Evolutionary conservation across 2,329 filamentous ascomycete genomes (phyloP), one percentile per base, ranked within the genome.

Genomic region (Penicillium corylophilum): DNA sequence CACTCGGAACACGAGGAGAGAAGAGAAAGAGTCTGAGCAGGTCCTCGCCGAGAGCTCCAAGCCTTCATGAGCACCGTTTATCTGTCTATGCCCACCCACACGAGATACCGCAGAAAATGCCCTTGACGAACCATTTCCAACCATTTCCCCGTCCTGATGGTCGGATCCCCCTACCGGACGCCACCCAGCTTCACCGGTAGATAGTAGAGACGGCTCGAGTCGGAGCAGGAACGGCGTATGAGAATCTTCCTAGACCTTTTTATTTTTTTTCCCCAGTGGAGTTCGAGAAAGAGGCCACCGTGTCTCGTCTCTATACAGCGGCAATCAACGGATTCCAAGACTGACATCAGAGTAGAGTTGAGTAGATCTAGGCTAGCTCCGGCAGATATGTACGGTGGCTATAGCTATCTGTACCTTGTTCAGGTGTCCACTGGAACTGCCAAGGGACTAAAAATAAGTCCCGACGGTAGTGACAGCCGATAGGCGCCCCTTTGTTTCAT

Each of bases 31-130:
- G 35, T 23, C 42, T 44, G 50, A 44, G 33, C 39, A 24, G 23
- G 22, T 22, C n/a, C 39, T 56, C 49, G 54, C 54, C 46, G 48
- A 53, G 58, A 47, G 56, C 50, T 48, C 45, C 35, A 56, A 54
- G 54, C 57, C 55, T 55, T 52, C 48, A 61, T 52, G 54, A 61
- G 52, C 56, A 59, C 52, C 47, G 53, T 50, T 53, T 64, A 56
- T 68, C 61, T 58, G 46, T 66, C 67, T 60, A 66, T 67, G 65
- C 60, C 57, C 60, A 62, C 53, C 51, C 60, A 63, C 61, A 65
- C 62, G 64, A 70, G 67, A 70, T 70, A 69, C 67, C 66, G 67
- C 65, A 65, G 63, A 64, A 64, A 64, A 66, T 63, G 62, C 63
- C 61, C 54, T 66, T 69, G 63, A 69, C 64, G 66, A 69, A 67